A percentile compares a stretch with the other conserved stretches of the same genome.
Conservation (phyloP, 192 early-diverging fungal genomes). For the Chytriomyces hyalinus region DNA sequence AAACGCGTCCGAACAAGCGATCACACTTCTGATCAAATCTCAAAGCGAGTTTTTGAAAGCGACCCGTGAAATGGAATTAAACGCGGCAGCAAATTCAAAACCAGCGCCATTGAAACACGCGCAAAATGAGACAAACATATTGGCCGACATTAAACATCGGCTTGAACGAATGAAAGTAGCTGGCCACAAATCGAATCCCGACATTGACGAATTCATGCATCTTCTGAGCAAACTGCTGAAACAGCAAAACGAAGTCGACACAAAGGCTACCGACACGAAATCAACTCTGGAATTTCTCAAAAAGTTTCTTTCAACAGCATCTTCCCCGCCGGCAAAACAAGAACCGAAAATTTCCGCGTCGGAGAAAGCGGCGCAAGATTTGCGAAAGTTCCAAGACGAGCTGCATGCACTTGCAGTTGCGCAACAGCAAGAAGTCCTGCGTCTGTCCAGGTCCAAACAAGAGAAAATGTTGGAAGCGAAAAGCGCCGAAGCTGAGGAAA, state of each 20-base stretch:
- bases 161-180: not conserved
- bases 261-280: not conserved
- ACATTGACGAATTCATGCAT: not conserved
- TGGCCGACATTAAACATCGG: not conserved
- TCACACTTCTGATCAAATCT: not conserved
- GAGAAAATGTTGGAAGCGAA: not conserved
- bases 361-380: constrained; percentile 5
- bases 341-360: not conserved
- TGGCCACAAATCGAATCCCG: not conserved
- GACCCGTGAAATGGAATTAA: not conserved
- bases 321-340: not conserved
- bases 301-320: not conserved
- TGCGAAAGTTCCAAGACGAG: constrained; percentile 6
- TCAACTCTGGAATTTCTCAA: not conserved
- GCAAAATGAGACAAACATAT: not conserved
- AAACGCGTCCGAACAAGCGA: not conserved
- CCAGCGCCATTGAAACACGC: not conserved
- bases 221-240: not conserved
- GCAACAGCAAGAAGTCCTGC: constrained; percentile 13
- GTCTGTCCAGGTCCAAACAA: not conserved
- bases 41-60: not conserved
- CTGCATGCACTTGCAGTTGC: constrained; percentile 7
- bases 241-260: not conserved
- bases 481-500: constrained; percentile 1
- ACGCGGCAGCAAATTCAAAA: not conserved